Evolutionary conservation across 495 filamentous ascomycete species (phyloP).

Genomic region (Hyaloscypha bicolor): DNA sequence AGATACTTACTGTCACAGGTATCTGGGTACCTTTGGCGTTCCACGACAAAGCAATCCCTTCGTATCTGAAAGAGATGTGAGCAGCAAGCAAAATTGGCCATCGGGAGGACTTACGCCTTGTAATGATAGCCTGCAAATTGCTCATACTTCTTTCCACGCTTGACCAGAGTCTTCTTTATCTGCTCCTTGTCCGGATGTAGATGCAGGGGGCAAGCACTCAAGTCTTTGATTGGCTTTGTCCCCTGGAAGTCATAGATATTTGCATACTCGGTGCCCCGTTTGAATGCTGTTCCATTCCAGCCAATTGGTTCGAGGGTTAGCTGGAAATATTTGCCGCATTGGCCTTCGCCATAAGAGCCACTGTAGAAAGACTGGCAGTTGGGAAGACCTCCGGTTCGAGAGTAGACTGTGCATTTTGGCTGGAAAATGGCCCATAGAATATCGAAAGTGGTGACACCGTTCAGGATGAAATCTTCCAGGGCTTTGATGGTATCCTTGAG

Average conservation of each 20-base stretch:
- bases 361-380: conserved; percentile 51
- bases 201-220: conserved; percentile 74
- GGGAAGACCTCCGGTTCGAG: conserved; percentile 69
- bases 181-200: conserved; percentile 74
- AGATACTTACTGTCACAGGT: conserved; percentile 29
- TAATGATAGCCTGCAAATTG: conserved; percentile 79
- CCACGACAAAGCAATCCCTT: conserved; percentile 33
- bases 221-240: conserved; percentile 73
- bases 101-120: conserved; percentile 42
- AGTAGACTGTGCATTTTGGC: conserved; percentile 80
- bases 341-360: conserved; percentile 57
- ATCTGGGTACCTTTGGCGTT: conserved; percentile 17
- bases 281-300: conserved; percentile 61
- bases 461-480: conserved; percentile 76
- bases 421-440: conserved; percentile 89
- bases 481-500: conserved; percentile 72
- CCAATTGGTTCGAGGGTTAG: conserved; percentile 49
- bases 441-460: conserved; percentile 85
- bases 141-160: conserved; percentile 84
- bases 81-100: background rate
- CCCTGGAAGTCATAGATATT: conserved; percentile 79
- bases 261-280: conserved; percentile 57
- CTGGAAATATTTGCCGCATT: conserved; percentile 61
- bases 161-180: conserved; percentile 66
- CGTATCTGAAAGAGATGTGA: conserved; percentile 30